Percentiles rank a stretch among this genome's conserved stretches.
These are phyloP conservation scores for Umbilicaria muhlenbergii DNA, from an alignment of 495 filamentous ascomycete species.

Conservation along the genomic window DNA sequence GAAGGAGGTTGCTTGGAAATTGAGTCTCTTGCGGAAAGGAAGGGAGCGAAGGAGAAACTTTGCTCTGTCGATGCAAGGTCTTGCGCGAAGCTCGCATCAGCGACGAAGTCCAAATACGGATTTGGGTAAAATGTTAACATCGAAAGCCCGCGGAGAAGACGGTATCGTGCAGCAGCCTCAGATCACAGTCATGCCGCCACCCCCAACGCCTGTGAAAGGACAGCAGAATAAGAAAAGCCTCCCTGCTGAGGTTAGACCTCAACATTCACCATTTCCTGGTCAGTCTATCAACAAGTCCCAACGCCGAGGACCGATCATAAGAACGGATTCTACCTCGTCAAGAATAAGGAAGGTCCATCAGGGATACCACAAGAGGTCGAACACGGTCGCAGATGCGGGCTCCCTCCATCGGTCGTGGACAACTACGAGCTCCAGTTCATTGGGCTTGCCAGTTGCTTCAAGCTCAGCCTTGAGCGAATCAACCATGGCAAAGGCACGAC, in stretches of 20 bases:
- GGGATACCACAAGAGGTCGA: slow-evolving; percentile 2
- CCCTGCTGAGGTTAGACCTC: slow-evolving; percentile 5
- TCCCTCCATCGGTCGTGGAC: too few species aligned
- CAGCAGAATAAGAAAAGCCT: slow-evolving; percentile 9
- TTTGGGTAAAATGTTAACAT: not conserved
- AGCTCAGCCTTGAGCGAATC: not conserved
- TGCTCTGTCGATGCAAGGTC: slow-evolving; percentile 9
- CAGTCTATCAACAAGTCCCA: not conserved
- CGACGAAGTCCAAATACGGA: not conserved
- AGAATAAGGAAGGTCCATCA: too few species aligned
- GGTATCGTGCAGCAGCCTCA: not conserved
- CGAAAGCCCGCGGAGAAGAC: too few species aligned
- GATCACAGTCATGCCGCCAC: slow-evolving; percentile 6
- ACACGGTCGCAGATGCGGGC: not conserved
- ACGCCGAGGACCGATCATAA: not conserved
- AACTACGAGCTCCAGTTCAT: too few species aligned
- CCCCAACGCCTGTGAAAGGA: not conserved
- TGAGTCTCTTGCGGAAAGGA: slow-evolving; percentile 10
- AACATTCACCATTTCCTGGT: not conserved
- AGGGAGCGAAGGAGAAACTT: slow-evolving; percentile 11
- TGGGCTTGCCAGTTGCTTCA: slow-evolving; percentile 1
- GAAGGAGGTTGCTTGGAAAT: slow-evolving; percentile 12
- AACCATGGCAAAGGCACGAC: slow-evolving; percentile 5
- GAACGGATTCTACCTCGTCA: too few species aligned
- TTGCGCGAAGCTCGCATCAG: not conserved